phyloP scores from a whole-genome alignment of 73 alveolate genomes.

The Paraurostyla sp. region DNA sequence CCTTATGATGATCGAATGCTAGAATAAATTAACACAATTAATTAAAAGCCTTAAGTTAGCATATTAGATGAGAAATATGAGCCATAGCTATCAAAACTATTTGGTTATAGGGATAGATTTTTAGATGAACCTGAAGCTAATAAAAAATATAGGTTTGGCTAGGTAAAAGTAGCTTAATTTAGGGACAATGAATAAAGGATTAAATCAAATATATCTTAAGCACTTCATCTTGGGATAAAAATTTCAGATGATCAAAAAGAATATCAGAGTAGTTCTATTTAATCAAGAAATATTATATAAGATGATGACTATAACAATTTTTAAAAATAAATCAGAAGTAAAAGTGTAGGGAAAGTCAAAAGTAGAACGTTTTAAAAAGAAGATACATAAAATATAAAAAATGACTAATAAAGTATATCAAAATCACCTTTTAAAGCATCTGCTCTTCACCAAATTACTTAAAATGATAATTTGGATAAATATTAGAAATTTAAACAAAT shows the following conservation, averaged over 20 bases:
- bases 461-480: not conserved
- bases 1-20: too few relatives aligned
- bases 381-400: not conserved
- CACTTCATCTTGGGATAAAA: not conserved
- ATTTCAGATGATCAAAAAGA: not conserved
- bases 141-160: not conserved
- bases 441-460: not conserved
- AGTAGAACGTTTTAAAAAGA: not conserved
- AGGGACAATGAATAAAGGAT: not conserved
- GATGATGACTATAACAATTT: not conserved
- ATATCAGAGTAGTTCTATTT: not conserved
- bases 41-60: too few relatives aligned
- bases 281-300: not conserved
- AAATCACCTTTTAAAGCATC: not conserved
- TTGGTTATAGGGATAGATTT: not conserved
- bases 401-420: not conserved
- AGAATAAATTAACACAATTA: too few relatives aligned
- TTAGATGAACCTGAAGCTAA: not conserved
- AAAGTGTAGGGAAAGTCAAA: not conserved
- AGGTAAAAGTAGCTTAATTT: slow-evolving; percentile 3
- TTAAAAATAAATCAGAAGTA: too few relatives aligned
- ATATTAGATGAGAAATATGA: too few relatives aligned
- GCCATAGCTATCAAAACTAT: not conserved
- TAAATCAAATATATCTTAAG: not conserved
- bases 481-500: not conserved